Percentiles rank a stretch among this genome's conserved stretches.
These are phyloP conservation scores for Fusarium acutatum DNA, from an alignment of 2,329 filamentous ascomycete genomes.

Conservation along the genomic window DNA sequence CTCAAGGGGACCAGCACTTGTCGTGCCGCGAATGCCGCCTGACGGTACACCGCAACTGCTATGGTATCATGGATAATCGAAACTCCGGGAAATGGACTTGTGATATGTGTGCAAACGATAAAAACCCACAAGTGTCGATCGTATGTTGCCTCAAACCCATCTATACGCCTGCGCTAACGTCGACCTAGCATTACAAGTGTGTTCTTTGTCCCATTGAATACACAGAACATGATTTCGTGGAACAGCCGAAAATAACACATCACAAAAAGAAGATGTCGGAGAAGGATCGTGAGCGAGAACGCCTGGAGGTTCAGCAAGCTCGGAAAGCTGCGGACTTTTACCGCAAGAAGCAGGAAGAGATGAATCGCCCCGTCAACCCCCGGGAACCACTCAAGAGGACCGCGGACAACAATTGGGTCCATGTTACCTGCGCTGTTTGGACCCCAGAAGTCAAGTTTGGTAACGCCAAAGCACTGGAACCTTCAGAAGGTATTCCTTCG, in stretches of 20 bases:
- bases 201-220: conserved; percentile 86
- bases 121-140: conserved; percentile 90
- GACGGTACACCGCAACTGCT: conserved; percentile 91
- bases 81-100: conserved; percentile 86
- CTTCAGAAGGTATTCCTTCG: conserved; percentile 88
- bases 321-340: conserved; percentile 83
- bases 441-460: conserved; percentile 93
- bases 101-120: conserved; percentile 95
- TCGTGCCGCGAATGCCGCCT: conserved; percentile 89
- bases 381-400: conserved; percentile 93
- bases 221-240: conserved; percentile 84
- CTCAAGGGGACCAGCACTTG: conserved; percentile 74
- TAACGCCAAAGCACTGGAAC: conserved; percentile 80
- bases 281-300: conserved; percentile 88
- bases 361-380: conserved; percentile 83
- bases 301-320: conserved; percentile 83
- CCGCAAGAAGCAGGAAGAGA: conserved; percentile 81
- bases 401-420: conserved; percentile 97
- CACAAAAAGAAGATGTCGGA: conserved; percentile 89
- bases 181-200: conserved; percentile 81
- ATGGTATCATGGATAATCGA: conserved; percentile 80
- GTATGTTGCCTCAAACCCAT: conserved; percentile 57
- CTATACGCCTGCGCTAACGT: conserved; percentile 43
- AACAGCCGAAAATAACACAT: conserved; percentile 63
- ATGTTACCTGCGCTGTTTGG: conserved; percentile 92